phyloP scores from a whole-genome alignment of 2,329 filamentous ascomycete species.

The Cladosporium austrohemisphaericum region DNA sequence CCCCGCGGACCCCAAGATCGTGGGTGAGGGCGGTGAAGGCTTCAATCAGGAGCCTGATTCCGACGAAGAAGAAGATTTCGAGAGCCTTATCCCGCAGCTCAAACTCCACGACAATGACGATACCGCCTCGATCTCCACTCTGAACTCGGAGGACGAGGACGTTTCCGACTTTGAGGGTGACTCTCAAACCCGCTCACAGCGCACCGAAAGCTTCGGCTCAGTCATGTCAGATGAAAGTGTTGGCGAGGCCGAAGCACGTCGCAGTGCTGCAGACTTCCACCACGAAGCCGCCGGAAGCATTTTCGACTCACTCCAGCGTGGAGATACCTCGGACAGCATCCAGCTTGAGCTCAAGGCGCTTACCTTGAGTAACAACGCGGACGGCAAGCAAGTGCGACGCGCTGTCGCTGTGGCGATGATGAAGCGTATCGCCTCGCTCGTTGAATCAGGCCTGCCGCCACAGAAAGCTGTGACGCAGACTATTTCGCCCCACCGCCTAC shows the following conservation, averaged over 20 bases:
- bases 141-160: constrained; percentile 50
- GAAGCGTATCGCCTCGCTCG: constrained; percentile 71
- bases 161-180: constrained; percentile 40
- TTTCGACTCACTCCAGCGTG: constrained; percentile 76
- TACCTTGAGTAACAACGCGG: constrained; percentile 86
- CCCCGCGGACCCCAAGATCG: constrained; percentile 48
- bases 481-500: constrained; percentile 52
- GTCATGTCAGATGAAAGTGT: constrained; percentile 61
- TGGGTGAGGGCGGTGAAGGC: constrained; percentile 57
- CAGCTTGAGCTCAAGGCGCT: constrained; percentile 91
- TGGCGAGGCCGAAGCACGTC: constrained; percentile 28
- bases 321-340: constrained; percentile 73
- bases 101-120: constrained; percentile 38
- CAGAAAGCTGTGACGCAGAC: constrained; percentile 42
- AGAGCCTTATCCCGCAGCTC: constrained; percentile 40
- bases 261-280: constrained; percentile 66
- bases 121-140: constrained; percentile 56
- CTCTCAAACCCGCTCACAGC: constrained; percentile 37
- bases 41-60: constrained; percentile 60
- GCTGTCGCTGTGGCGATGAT: constrained; percentile 84
- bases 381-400: constrained; percentile 80
- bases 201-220: constrained; percentile 50
- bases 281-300: constrained; percentile 81
- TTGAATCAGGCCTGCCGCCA: constrained; percentile 40
- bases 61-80: constrained; percentile 58